These are phyloP conservation scores for Thalassiosira mediterranea DNA, from an alignment of 352 stramenopile species.

Conservation along the genomic window DNA sequence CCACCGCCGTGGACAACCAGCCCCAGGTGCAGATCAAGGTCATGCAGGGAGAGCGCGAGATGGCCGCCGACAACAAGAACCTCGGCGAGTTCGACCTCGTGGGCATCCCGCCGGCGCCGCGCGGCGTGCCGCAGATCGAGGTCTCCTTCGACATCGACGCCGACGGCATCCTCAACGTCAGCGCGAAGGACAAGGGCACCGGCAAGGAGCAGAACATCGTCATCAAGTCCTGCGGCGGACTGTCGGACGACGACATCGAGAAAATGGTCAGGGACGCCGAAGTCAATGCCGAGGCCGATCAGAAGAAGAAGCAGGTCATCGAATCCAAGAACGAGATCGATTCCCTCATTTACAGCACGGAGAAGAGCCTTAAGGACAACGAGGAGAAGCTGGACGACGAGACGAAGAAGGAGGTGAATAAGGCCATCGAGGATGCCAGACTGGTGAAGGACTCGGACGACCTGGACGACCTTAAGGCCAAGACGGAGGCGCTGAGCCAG, in stretches of 20 bases:
- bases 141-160: constrained; percentile 99
- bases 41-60: constrained; percentile 97
- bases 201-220: constrained; percentile 98
- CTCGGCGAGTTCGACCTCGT: constrained; percentile 97
- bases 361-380: constrained; percentile 86
- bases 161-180: constrained; percentile 97
- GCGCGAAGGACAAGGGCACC: constrained; percentile 96
- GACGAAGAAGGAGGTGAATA: constrained; percentile 87
- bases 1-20: constrained; percentile 97
- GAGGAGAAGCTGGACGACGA: constrained; percentile 97
- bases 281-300: constrained; percentile 98
- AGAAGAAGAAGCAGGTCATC: constrained; percentile 96
- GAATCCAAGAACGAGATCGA: constrained; percentile 96
- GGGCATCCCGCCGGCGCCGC: constrained; percentile 94
- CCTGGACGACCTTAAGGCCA: constrained; percentile 60
- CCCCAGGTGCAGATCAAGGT: constrained; percentile 95
- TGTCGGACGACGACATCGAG: constrained; percentile 98
- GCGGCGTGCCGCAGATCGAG: constrained; percentile 96
- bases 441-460: constrained; percentile 79
- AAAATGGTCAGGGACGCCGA: constrained; percentile 98
- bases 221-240: constrained; percentile 93
- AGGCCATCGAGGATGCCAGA: constrained; percentile 93
- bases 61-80: constrained; percentile 97
- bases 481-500: constrained; percentile 91
- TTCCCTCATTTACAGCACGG: constrained; percentile 90